These are phyloP conservation scores for Schizochytrium sp. DNA, from an alignment of 108 stramenopile genomes.

Conservation along the genomic window DNA sequence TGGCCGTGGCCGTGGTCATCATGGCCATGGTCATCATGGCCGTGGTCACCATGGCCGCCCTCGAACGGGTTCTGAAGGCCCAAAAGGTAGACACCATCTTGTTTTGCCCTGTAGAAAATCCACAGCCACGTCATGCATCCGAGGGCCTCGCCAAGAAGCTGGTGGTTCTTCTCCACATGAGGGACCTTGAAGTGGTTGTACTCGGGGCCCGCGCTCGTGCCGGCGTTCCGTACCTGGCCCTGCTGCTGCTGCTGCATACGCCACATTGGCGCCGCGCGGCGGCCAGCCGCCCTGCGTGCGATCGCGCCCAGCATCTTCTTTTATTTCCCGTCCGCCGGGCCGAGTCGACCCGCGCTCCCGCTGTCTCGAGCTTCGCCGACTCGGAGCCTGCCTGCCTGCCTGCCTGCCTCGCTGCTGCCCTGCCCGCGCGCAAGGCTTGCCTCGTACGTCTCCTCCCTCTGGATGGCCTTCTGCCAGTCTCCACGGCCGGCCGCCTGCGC, in stretches of 20 bases:
- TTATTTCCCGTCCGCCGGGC: no score
- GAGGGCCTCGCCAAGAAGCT: background rate
- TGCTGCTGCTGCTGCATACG: background rate
- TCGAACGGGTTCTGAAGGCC: background rate
- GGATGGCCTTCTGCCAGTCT: no score
- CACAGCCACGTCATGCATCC: background rate
- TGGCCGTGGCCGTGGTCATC: background rate
- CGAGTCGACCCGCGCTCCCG: no score
- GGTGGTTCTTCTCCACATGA: background rate
- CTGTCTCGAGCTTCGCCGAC: no score
- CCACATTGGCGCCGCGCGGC: background rate
- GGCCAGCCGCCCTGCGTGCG: background rate
- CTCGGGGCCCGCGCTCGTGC: background rate
- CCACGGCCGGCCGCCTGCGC: no score
- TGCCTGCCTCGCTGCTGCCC: no score
- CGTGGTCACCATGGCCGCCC: background rate
- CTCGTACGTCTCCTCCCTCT: no score
- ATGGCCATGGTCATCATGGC: background rate
- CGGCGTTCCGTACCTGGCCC: background rate
- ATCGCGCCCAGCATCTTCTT: no score
- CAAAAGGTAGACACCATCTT: background rate
- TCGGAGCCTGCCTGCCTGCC: no score
- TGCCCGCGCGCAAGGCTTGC: no score
- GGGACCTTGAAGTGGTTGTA: conserved; percentile 14
- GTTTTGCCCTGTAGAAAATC: background rate